A percentile compares a stretch with the other conserved stretches of the same genome.
Evolutionary conservation across 2,329 filamentous ascomycete species (phyloP).

Genomic region (Calonectria fujianensis): DNA sequence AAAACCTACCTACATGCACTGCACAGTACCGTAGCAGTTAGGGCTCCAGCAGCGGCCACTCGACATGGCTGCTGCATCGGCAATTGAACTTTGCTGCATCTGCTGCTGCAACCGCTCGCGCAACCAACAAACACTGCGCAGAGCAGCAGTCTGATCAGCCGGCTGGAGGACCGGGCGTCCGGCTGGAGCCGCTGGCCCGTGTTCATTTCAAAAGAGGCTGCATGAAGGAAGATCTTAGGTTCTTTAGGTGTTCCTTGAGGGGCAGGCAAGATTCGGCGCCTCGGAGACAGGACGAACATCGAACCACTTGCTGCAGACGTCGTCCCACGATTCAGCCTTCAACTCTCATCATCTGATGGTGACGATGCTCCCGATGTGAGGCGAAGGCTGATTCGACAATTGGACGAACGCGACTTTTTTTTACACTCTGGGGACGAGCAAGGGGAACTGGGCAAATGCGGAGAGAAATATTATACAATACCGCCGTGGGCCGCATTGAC

Average conservation of each 20-base stretch:
- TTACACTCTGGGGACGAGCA: constrained; percentile 28
- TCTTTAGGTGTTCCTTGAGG: constrained; percentile 41
- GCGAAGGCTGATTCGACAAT: constrained; percentile 39
- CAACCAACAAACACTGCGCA: neutral
- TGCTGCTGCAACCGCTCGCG: neutral
- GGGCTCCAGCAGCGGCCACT: neutral
- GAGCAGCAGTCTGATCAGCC: constrained; percentile 30
- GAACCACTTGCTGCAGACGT: constrained; percentile 54
- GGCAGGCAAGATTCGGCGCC: constrained; percentile 47
- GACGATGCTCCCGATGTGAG: constrained; percentile 39
- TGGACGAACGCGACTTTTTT: constrained; percentile 34
- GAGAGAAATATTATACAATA: constrained; percentile 50
- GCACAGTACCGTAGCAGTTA: neutral
- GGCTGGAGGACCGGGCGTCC: constrained; percentile 47
- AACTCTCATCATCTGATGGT: constrained; percentile 52
- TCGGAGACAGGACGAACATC: constrained; percentile 53
- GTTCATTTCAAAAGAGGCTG: constrained; percentile 46
- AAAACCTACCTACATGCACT: neutral
- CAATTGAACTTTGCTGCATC: constrained; percentile 14
- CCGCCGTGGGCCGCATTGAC: constrained; percentile 29
- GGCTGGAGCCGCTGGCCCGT: constrained; percentile 53
- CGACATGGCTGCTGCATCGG: constrained; percentile 9
- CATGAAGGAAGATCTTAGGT: constrained; percentile 45
- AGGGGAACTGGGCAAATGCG: constrained; percentile 33
- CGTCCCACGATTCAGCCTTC: constrained; percentile 49